Base-by-base conservation (phyloP, 345 rosid species). In the Clausena lansium region DNA sequence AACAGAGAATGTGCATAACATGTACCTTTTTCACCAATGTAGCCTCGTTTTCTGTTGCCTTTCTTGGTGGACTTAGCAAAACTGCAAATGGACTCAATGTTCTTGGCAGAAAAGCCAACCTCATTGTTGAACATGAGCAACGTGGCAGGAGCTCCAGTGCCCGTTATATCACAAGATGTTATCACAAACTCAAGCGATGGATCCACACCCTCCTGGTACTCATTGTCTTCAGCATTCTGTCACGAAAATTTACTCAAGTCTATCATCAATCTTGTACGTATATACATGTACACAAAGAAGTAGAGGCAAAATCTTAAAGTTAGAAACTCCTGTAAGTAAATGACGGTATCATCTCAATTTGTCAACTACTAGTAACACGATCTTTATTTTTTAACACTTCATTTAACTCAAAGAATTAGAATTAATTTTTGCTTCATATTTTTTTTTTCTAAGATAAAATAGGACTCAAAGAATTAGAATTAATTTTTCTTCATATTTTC, bases 171-270 rank as follows among this genome's bases (percentile, higher is more conserved):
- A 5, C 81, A 81, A 58, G 93, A 86, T 15, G 95, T 93, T 14
- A 93, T 73, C 2, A 93, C 87, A 83, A 89, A 91, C 80, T 93
- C 92, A 0, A 93, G 93, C 1, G 95, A 90, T 14, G 97, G 97
- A 80, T 89, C 88, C 30, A 89, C 90, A 9, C 81, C 91, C 66
- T 81, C 87, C 3, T 73, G 77, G 33, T 93, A 93, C 81, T 88
- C 95, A 14, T 93, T 93, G 59, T 93, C 97, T 62, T 93, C 95
- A 0, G 97, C 94, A 64, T 93, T 93, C 94, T 93, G 84, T 9
- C 30, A 7, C 2, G 36, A 22, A 66, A 52, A 14, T 52, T 52
- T 52, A 52, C 22, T 17, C 22, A 52, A 52, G 22, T 1, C 6
- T 52, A 52, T 52, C 22, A 52, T 52, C 7, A 52, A 52, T 52